These are phyloP conservation scores for Septoria linicola DNA, from an alignment of 2,329 filamentous ascomycete genomes.

Conservation along the genomic window DNA sequence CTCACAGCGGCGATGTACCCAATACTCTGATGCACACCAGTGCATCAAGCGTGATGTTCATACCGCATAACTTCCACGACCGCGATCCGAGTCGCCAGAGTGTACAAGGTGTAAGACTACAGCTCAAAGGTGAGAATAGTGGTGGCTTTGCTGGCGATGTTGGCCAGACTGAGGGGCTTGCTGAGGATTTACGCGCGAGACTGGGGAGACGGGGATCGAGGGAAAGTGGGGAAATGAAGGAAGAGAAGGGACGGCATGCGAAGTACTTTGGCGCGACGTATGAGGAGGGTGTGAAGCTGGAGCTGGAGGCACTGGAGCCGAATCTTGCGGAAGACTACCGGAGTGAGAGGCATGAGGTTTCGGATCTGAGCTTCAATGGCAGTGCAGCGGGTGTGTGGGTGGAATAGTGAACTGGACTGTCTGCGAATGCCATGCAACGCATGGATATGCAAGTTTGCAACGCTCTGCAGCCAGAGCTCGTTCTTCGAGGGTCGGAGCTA, in stretches of 20 bases:
- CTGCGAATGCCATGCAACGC: too few species aligned
- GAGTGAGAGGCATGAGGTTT: constrained; percentile 26
- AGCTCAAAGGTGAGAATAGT: constrained; percentile 30
- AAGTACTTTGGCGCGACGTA: constrained; percentile 36
- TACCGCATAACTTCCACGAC: constrained; percentile 37
- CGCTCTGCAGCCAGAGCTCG: too few species aligned
- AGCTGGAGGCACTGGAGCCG: constrained; percentile 32
- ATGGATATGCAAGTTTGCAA: too few species aligned
- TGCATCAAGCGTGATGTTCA: constrained; percentile 35
- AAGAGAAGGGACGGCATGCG: constrained; percentile 24
- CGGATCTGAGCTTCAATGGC: constrained; percentile 30
- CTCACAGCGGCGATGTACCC: constrained; percentile 32
- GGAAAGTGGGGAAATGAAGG: background rate
- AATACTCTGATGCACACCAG: constrained; percentile 37
- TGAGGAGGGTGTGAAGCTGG: constrained; percentile 27
- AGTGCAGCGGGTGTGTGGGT: constrained; percentile 31
- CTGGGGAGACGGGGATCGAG: too few species aligned
- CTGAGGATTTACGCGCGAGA: too few species aligned
- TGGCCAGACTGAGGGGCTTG: background rate
- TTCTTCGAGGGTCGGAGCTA: too few species aligned
- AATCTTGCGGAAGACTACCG: constrained; percentile 31
- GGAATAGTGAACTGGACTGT: too few species aligned
- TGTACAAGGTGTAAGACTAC: constrained; percentile 35
- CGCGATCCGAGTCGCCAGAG: constrained; percentile 32
- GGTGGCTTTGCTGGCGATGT: constrained; percentile 29